Evolutionary conservation across 2,329 filamentous ascomycete genomes (phyloP), one percentile per base, ranked within the genome.

Genomic region (Venturia carpophila): DNA sequence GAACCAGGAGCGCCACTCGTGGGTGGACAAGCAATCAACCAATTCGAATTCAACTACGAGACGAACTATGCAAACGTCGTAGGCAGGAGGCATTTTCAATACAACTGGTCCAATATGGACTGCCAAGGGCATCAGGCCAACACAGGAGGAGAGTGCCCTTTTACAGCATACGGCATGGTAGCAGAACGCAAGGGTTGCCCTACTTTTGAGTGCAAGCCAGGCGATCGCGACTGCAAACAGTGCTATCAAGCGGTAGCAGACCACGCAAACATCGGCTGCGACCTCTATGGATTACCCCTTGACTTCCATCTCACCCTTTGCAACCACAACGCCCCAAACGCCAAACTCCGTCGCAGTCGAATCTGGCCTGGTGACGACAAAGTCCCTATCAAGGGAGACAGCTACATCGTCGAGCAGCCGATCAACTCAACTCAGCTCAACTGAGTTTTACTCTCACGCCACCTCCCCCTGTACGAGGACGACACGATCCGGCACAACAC

Each of bases 21-120:
- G 13, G 21, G 24, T 10, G 9, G 47, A 6, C n/a, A 21, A 3
- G 10, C 52, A 37, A 19, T 34, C 11, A 58, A 27, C 3, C 52
- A 58, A n/a, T 58, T 58, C 30, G 52, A 58, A 24, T 37, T 34
- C 27, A 58, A 52, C 21, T 52, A 21, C n/a, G 47, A 52, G 13
- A 15, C 30, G 27, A 58, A n/a, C 15, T 24, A 58, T 24, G 5
- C 9, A 41, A 41, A 37, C 27, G 4, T 17, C 27, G 4, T 17
- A 9, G 17, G 30, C 27, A 19, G 19, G 13, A 19, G 17, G 11
- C 10, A 58, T 10, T 37, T 58, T 3, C 30, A 34, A 10, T 37
- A 58, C 27, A 37, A 58, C 19, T 37, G 27, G 27, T 58, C 52
- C 15, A 58, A 37, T 15, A 15, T 58, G 19, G 17, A 58, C 19